Percentiles rank a stretch among this genome's conserved stretches.
These are phyloP conservation scores for Fraxinus dipetala DNA, from an alignment of 305 asterid genomes.

Conservation along the genomic window DNA sequence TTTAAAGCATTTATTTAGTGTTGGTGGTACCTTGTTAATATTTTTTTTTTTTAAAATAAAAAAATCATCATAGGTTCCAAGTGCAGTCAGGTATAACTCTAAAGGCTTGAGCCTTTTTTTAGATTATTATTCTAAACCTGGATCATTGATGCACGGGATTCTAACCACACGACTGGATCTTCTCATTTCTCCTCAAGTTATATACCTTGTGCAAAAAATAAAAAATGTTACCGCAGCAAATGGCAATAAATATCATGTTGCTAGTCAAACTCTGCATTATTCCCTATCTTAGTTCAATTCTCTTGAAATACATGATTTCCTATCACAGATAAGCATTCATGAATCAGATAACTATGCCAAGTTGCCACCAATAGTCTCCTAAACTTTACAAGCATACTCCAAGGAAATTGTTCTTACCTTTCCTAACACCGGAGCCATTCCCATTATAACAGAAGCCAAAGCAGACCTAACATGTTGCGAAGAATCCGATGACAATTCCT, in stretches of 20 bases:
- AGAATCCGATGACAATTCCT: constrained; percentile 92
- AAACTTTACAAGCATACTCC: background rate
- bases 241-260: background rate
- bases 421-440: constrained; percentile 93
- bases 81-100: background rate
- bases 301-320: background rate
- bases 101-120: background rate
- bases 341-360: background rate
- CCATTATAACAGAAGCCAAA: constrained; percentile 90
- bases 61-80: background rate
- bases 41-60: too few species aligned
- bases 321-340: background rate
- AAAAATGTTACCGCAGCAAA: background rate
- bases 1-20: background rate
- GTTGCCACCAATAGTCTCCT: constrained; percentile 5
- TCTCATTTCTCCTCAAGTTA: background rate
- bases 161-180: background rate
- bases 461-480: constrained; percentile 96
- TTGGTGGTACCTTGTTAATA: background rate
- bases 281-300: background rate
- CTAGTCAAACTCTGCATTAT: background rate
- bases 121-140: background rate
- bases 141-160: background rate
- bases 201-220: background rate
- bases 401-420: constrained; percentile 45